These are phyloP conservation scores for Athelia sp. DNA, from an alignment of 1,284 basidiomycete genomes.

Conservation along the genomic window DNA sequence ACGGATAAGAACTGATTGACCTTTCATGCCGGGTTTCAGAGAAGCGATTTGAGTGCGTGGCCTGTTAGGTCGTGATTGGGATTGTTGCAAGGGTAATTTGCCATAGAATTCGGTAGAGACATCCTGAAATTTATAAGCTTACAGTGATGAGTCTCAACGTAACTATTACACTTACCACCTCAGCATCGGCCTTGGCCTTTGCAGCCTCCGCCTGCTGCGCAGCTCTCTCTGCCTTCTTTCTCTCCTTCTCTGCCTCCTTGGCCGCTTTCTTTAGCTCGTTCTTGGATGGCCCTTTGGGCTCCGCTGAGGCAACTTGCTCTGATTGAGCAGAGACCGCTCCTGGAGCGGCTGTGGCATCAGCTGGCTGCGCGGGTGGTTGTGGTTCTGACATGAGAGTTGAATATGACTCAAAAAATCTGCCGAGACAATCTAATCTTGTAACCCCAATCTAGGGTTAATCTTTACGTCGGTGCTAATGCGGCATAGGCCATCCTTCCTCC, in stretches of 20 bases:
- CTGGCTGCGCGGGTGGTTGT: background rate
- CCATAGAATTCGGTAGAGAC: slow-evolving; percentile 88
- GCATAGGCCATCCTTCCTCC: no score
- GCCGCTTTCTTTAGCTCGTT: slow-evolving; percentile 91
- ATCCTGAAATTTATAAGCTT: slow-evolving; percentile 50
- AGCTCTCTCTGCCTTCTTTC: slow-evolving; percentile 81
- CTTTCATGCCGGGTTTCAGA: slow-evolving; percentile 65
- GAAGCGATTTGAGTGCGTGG: slow-evolving; percentile 60
- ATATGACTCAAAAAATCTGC: no score
- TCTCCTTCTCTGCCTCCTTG: slow-evolving; percentile 90
- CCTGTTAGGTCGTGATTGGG: slow-evolving; percentile 59
- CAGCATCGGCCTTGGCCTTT: slow-evolving; percentile 68
- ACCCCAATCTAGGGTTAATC: no score
- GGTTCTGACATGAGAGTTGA: background rate
- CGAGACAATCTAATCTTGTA: slow-evolving; percentile 6
- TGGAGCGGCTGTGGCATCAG: no score
- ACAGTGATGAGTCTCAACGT: slow-evolving; percentile 5
- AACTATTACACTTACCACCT: slow-evolving; percentile 46
- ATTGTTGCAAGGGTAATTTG: slow-evolving; percentile 88
- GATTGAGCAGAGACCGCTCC: no score
- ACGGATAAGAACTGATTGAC: slow-evolving; percentile 81
- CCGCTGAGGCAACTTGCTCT: no score
- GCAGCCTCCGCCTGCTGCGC: slow-evolving; percentile 78
- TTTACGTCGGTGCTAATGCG: no score
- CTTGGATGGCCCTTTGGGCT: slow-evolving; percentile 62